Percentiles rank a stretch among this genome's conserved stretches.
Conservation (phyloP, 2,329 filamentous ascomycete genomes). For the Trichoderma sp. region DNA sequence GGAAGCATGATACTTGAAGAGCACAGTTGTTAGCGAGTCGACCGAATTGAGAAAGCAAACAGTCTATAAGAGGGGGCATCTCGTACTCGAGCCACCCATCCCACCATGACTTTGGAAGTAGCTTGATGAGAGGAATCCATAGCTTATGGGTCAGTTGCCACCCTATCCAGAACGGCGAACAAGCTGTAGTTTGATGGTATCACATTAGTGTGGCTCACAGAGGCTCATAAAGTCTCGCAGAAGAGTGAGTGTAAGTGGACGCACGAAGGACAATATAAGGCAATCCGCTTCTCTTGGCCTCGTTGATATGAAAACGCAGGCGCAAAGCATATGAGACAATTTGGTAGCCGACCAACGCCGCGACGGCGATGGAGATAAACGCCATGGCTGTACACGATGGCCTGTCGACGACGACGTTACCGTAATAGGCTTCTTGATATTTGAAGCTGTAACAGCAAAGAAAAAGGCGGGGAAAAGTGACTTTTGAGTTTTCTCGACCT, state of each 20-base stretch:
- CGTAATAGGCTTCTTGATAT: neutral
- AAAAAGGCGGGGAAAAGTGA: neutral
- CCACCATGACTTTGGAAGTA: slow-evolving; percentile 59
- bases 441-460: neutral
- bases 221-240: neutral
- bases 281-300: slow-evolving; percentile 56
- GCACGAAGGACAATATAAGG: slow-evolving; percentile 59
- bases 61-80: neutral
- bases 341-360: slow-evolving; percentile 42
- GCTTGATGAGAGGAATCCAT: slow-evolving; percentile 59
- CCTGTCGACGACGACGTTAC: neutral
- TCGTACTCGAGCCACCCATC: slow-evolving; percentile 64
- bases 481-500: neutral
- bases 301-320: slow-evolving; percentile 51
- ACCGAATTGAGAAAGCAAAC: neutral
- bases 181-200: slow-evolving; percentile 42
- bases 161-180: slow-evolving; percentile 53
- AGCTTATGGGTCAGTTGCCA: slow-evolving; percentile 61
- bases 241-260: slow-evolving; percentile 42
- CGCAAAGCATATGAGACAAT: slow-evolving; percentile 40
- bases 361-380: slow-evolving; percentile 42
- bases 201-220: neutral
- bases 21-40: slow-evolving; percentile 35
- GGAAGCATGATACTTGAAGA: slow-evolving; percentile 52
- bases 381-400: slow-evolving; percentile 35